Base-by-base conservation (phyloP, 2,329 filamentous ascomycete species). In the Epichloe scottii region DNA sequence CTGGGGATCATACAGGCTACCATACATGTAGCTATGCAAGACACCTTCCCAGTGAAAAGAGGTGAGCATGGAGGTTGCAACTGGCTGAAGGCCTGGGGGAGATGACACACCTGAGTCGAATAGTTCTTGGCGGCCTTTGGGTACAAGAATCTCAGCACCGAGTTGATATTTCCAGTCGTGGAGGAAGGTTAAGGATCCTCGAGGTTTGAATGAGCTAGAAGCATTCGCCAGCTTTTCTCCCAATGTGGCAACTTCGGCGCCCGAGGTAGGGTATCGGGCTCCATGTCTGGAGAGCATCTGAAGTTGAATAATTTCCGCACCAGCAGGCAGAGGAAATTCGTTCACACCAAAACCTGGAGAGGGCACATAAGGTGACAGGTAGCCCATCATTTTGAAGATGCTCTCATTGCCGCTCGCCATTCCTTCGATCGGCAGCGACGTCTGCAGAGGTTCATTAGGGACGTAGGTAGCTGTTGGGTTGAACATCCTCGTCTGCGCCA, bases 211-310 rank as follows among this genome's bases (percentile, higher is more conserved):
- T 19, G 71, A 74, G 2, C 71, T 73, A 10, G 67, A 67, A 19
- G 76, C 70, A 54, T 79, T 76, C 21, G 70, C 70, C 43, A 89
- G 69, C 56, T 78, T 80, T 42, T 74, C 62, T 0, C 79, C 82
- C 40, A 84, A 75, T 1, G 62, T 60, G 17, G 70, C 66, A 10
- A 84, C 77, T 33, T 76, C 75, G 35, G 78, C 72, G 0, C 74
- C 75, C 3, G 71, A 69, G 3, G 85, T 85, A 0, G 86, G 86
- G 63, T 89, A 90, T 14, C 86, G 75, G 39, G 83, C 75, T 8
- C 86, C 86, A 61, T 89, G 85, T 1, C 86, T 78, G 12, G 82
- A 84, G 4, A 89, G 70, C 80, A 89, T 83, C 68, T 78, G 76
- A 19, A 89, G 70, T 68, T 87, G 83, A 30, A 82, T 71, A 47